Evolutionary conservation across 495 filamentous ascomycete genomes (phyloP), one percentile per base, ranked within the genome.

Genomic region (Choiromyces venosus): DNA sequence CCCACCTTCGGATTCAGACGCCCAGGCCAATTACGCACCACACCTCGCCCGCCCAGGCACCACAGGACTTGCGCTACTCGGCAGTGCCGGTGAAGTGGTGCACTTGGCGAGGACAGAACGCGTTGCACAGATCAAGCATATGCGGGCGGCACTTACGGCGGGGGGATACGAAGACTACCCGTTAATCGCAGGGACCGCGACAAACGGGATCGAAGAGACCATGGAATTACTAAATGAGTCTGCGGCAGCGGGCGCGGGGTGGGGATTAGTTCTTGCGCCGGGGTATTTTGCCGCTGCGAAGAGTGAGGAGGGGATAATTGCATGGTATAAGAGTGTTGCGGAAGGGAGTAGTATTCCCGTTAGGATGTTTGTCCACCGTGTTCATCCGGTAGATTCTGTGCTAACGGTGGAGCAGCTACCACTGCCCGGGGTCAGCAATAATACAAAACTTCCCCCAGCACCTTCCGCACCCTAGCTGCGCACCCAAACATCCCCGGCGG

Each of bases 351-450:
- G 83, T 4, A 85, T 89, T 40, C 87, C 87, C 1, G 80, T 89
- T 14, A 71, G 89, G 75, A 83, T 89, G 83, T 86, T 73, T 72
- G 83, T 77, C 36, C 68, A 39, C 68, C 36, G 44, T 42, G 16
- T 46, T 40, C 35, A 18, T 36, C 42, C 42, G 0, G 5, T n/a
- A n/a, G 19, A 12, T 37, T 21, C 14, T 18, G 37, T 37, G 37
- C 21, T 69, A 38, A 73, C 19, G 10, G 10, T 29, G 37, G 35
- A 7, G n/a, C 68, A 88, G 86, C 74, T 91, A 91, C 78, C 87
- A 91, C 80, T 91, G 90, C 89, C 89, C 0, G 87, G 86, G 25
- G 89, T 91, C 8, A 88, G 86, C 0, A 91, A 91, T 79, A 85
- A 86, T 67, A 83, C 89, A 67, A 82, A 83, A 39, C 83, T 90